phyloP scores from a whole-genome alignment of 768 basidiomycete genomes.

The Mycena rosella region DNA sequence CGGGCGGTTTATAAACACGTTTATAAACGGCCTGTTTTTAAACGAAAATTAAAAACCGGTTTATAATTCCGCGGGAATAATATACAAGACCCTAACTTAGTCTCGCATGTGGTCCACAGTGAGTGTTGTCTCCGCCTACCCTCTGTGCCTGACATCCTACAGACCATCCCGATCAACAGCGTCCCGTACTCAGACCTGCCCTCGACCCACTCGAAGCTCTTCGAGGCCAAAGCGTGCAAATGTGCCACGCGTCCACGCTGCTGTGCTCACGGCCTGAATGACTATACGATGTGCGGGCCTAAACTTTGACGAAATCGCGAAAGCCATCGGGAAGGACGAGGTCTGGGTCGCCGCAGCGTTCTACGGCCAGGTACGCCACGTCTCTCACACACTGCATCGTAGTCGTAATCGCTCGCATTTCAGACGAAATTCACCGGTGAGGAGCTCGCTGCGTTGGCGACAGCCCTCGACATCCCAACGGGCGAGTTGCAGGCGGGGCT shows the following conservation, averaged over 20 bases:
- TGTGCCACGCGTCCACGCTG: constrained; percentile 54
- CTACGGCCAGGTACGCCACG: constrained; percentile 75
- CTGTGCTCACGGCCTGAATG: no score
- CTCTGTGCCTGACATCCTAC: no score
- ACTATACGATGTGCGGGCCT: no score
- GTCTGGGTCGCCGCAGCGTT: constrained; percentile 88
- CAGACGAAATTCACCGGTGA: constrained; percentile 78
- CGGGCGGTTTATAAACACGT: no score
- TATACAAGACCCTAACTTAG: no score
- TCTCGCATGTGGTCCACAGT: no score
- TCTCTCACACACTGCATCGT: neutral
- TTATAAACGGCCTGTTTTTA: no score
- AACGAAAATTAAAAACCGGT: no score
- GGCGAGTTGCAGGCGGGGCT: constrained; percentile 56
- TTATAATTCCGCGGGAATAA: no score
- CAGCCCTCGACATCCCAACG: constrained; percentile 63
- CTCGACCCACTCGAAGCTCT: constrained; percentile 60
- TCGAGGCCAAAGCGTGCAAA: constrained; percentile 77
- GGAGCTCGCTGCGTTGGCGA: constrained; percentile 67
- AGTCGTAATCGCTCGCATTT: no score
- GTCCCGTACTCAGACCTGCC: constrained; percentile 65
- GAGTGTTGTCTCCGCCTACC: no score
- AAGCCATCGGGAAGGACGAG: constrained; percentile 78
- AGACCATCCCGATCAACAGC: constrained; percentile 59
- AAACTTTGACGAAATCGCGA: constrained; percentile 55